Evolutionary conservation across 139 green algal species (phyloP).

Genomic region (Chlamydomonas applanata): DNA sequence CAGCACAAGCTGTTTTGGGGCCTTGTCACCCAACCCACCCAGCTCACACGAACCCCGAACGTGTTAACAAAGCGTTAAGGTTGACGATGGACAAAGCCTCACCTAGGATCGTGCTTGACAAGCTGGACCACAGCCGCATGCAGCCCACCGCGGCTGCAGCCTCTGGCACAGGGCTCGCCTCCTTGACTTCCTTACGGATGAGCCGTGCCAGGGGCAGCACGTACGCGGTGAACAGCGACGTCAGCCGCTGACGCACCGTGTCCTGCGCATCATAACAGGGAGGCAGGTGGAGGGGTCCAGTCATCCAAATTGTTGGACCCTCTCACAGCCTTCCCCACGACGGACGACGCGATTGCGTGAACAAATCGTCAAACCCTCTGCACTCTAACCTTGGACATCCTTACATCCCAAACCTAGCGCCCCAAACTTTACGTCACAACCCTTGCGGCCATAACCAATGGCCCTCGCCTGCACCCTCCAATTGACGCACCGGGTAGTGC

Average conservation of each 20-base stretch:
- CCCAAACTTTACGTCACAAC: no score
- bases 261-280: neutral
- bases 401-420: no score
- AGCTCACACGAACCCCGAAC: no score
- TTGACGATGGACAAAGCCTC: neutral
- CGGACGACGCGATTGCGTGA: no score
- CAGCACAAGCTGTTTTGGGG: no score
- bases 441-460: no score
- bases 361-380: no score
- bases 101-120: slow-evolving; percentile 25
- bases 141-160: slow-evolving; percentile 13
- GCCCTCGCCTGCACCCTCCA: no score
- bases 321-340: neutral
- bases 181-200: slow-evolving; percentile 61
- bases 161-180: slow-evolving; percentile 56
- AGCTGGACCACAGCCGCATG: slow-evolving; percentile 19
- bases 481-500: slow-evolving; percentile 1
- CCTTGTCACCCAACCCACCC: no score
- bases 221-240: slow-evolving; percentile 4
- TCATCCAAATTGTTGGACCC: neutral
- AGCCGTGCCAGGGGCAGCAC: slow-evolving; percentile 22
- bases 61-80: no score
- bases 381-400: no score
- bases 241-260: slow-evolving; percentile 7
- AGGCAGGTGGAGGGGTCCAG: neutral